Evolutionary conservation across 164 flowering plant genomes (phyloP), one percentile per base, ranked within the genome.

Genomic region (Magnolia sinica): DNA sequence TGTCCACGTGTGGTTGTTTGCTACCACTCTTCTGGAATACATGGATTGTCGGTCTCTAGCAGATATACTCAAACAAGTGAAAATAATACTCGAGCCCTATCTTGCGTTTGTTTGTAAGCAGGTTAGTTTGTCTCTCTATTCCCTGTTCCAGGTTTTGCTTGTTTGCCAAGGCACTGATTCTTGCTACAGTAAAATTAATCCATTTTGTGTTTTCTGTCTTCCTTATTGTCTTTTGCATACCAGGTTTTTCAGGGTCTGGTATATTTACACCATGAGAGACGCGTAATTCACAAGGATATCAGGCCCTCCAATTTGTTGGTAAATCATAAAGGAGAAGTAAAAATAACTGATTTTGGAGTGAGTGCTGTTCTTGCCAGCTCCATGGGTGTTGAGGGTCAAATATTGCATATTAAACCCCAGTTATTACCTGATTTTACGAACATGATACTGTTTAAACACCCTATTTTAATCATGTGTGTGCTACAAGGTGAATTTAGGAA

Each of bases 11-110:
- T 96, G 63, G 99, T 94, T 2, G 88, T 91, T 77, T 96, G 97
- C 84, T 87, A 96, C 83, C 93, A 96, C 77, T 93, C 99, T 7
- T 94, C 74, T 96, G 52, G 99, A 96, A 75, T 96, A 96, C 83
- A 96, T 96, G 99, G 99, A 94, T 52, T 91, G 99, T 73, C 98
- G 99, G 51, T 96, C 99, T 79, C 87, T 96, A 31, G 91, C 83
- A 73, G 98, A 94, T 83, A 83, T 96, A 14, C 82, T 94, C 77
- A 88, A 84, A 82, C 97, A 96, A 91, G 90, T 96, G 49, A 92
- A 91, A 78, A 94, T 97, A 14, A 92, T 96, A 81, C 97, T 92
- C 61, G 98, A 96, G 77, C 99, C 99, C 51, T 96, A 94, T 82
- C 98, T 96, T 76, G 98, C 98, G 27, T 94, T 90, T 79, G 91